phyloP scores from a whole-genome alignment of 2,329 filamentous ascomycete genomes.

The Pseudogymnoascus sp. region DNA sequence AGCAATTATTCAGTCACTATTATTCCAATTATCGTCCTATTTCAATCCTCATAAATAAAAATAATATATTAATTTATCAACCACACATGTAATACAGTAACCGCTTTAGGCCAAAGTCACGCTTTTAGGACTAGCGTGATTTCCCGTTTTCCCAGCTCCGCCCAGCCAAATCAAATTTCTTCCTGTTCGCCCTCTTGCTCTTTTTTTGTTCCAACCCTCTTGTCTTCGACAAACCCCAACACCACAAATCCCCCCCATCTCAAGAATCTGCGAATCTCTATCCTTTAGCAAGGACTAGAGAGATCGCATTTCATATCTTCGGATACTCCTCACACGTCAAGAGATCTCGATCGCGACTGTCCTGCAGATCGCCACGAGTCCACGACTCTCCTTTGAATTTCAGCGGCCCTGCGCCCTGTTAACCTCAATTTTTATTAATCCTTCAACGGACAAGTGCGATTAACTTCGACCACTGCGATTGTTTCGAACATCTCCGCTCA shows the following conservation, averaged over 20 bases:
- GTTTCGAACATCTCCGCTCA: conserved; percentile 4
- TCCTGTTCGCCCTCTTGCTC: conserved; percentile 5
- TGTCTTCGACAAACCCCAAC: conserved; percentile 7
- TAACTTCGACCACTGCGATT: conserved; percentile 10
- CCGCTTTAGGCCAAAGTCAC: background rate
- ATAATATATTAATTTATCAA: conserved; percentile 1
- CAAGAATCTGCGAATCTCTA: conserved; percentile 9
- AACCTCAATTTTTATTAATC: conserved; percentile 6
- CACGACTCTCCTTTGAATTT: conserved; percentile 11
- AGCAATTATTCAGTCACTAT: background rate
- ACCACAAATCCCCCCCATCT: background rate
- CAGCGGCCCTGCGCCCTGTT: conserved; percentile 5
- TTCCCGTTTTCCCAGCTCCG: conserved; percentile 8
- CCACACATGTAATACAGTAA: conserved; percentile 4
- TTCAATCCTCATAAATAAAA: background rate
- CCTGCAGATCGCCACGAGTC: conserved; percentile 4
- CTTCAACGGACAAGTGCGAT: conserved; percentile 8
- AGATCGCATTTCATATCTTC: conserved; percentile 11
- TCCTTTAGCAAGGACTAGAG: conserved; percentile 10
- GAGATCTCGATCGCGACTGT: conserved; percentile 5
- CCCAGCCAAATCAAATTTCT: conserved; percentile 9
- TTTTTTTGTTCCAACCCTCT: conserved; percentile 8
- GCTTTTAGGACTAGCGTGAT: conserved; percentile 1
- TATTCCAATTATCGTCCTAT: background rate
- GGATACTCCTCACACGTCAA: conserved; percentile 4